Evolutionary conservation across 2,329 filamentous ascomycete species (phyloP), one percentile per base, ranked within the genome.

Genomic region (Colletotrichum orbiculare): DNA sequence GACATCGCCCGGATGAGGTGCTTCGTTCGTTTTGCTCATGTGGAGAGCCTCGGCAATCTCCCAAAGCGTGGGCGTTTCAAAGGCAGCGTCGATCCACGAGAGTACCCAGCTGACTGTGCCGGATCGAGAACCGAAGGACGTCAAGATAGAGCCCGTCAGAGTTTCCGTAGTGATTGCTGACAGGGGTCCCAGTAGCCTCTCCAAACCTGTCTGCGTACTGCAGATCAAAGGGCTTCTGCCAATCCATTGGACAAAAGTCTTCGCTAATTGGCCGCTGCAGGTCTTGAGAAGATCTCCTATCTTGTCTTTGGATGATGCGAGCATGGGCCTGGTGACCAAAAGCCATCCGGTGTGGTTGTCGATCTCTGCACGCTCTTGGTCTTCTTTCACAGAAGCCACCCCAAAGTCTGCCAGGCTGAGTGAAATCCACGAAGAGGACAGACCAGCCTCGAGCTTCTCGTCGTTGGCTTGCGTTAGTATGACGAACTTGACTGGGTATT

Each of bases 21-120:
- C 37, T 13, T 50, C 11, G 1, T 13, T 50, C 33, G 13, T 37
- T 12, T 12, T 6, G 10, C 9, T 8, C 8, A 50, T 50, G 17
- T 50, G 13, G 12, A 50, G 11, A 13, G 47, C 47, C 34, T 50
- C 47, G 13, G 10, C 47, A 50, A 50, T 17, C n/a, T 50, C 47
- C 47, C 47, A 37, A 10, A 50, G 15, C 6, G 47, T 50, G 9
- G 47, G 47, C 25, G 12, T 50, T 37, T 50, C 47, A 37, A 50
- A 50, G 33, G 47, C 47, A 37, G 37, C 12, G 9, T 50, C 15
- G 33, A 50, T 38, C 47, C 47, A 50, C 12, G 15, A 50, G 37
- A 50, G 6, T n/a, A 50, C 7, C 11, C n/a, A 37, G 25, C 3
- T 33, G n/a, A 15, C 47, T 50, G 12, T 35, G 11, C 11, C 33